phyloP scores from a whole-genome alignment of 495 filamentous ascomycete species.

The Trichocladium antarcticum region DNA sequence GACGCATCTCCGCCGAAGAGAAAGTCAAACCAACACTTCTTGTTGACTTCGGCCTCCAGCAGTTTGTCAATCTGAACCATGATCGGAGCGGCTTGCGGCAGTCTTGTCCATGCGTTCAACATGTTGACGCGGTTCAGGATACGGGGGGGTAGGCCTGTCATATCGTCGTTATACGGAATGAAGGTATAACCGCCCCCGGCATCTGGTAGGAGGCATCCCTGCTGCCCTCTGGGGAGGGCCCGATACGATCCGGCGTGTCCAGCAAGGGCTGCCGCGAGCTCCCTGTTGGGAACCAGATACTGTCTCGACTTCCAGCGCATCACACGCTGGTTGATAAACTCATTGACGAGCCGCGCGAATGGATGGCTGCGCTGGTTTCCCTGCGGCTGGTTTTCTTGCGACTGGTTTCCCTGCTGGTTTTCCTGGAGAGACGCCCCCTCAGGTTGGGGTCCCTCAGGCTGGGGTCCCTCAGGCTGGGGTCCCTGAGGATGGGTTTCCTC shows the following conservation, averaged over 20 bases:
- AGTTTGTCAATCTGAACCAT: constrained; percentile 3
- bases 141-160: neutral
- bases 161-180: constrained; percentile 6
- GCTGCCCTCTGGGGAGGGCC: neutral
- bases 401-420: too few relatives aligned
- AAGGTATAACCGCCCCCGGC: constrained; percentile 2
- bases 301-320: constrained; percentile 9
- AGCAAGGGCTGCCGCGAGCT: neutral
- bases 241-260: too few relatives aligned
- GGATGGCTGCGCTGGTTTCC: neutral
- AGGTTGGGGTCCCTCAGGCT: too few relatives aligned
- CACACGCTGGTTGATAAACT: constrained; percentile 10
- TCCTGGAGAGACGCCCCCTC: too few relatives aligned
- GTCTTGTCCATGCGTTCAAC: neutral
- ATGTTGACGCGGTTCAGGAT: neutral
- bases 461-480: too few relatives aligned
- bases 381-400: neutral
- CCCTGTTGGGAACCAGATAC: neutral
- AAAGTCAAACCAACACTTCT: constrained; percentile 9
- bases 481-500: too few relatives aligned
- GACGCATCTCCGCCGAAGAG: neutral
- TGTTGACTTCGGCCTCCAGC: constrained; percentile 13
- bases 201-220: neutral
- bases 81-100: neutral
- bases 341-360: constrained; percentile 6